Base-by-base conservation (phyloP, 1,139 yeast species). In the Candida tetrigidarum region DNA sequence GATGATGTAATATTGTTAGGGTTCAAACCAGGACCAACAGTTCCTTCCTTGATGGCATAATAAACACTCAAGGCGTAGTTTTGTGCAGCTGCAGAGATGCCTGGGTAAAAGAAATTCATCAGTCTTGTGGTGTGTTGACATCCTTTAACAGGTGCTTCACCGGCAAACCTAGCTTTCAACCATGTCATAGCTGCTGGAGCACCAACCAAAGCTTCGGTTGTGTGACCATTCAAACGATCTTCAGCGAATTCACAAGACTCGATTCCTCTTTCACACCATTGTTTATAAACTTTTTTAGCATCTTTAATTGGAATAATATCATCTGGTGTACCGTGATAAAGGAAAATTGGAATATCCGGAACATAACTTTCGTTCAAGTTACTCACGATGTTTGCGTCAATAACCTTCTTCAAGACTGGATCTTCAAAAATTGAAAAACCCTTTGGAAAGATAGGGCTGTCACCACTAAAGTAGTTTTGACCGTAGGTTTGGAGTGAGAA, bases 271-370 rank as follows among this genome's bases (percentile, higher is more conserved):
- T 49, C 57, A 52, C 74, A 69, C 68, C 71, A 69, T 20, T 45
- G 50, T n/a, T 64, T 52, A 47, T 60, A 68, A 3, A 57, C 61
- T 43, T 65, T 56, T 37, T 52, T 51, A 2, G 64, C 56, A 37
- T 58, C 57, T n/a, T 41, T 44, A 38, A 54, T 58, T 2, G 73
- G 72, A 26, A 65, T 65, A 40, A 69, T 54, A 5, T 51, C 51
- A 48, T 69, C 75, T 3, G 56, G 42, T 20, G 50, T 40, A 1
- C 71, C 71, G 44, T 69, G 74, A 53, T 60, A 69, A 8, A 68
- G 55, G 42, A 68, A 69, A 2, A 70, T 40, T 0, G 74, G 75
- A 10, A 67, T 57, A 29, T 62, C 49, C 1, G 75, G 75, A 25
- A 51, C 50, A 37, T 48, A 52, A 18, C 32, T 51, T 8, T 51